These are phyloP conservation scores for Glycine soja DNA, from an alignment of 306 rosid species.

Conservation along the genomic window DNA sequence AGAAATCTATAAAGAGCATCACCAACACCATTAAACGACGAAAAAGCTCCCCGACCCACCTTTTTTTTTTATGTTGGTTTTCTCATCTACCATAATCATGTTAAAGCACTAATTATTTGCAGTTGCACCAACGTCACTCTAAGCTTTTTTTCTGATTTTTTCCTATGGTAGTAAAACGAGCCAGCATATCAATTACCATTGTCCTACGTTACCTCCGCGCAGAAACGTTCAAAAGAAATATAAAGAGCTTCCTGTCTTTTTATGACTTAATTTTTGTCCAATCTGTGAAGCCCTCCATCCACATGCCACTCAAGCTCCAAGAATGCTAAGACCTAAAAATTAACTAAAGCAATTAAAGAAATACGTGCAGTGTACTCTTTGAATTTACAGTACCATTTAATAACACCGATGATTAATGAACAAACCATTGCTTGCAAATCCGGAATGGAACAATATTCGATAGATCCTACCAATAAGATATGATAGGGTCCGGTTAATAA, in stretches of 20 bases:
- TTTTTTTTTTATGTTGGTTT: background rate
- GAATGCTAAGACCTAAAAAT: background rate
- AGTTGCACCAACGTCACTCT: no score
- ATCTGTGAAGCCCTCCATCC: background rate
- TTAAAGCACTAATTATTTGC: background rate
- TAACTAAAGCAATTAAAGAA: background rate
- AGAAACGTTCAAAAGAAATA: background rate
- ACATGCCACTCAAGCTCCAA: background rate
- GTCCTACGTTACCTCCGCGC: slow-evolving; percentile 13
- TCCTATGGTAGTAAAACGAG: background rate
- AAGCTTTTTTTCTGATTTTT: background rate
- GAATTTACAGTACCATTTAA: no score
- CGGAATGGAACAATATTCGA: background rate
- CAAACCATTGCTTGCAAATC: slow-evolving; percentile 10
- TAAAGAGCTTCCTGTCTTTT: background rate
- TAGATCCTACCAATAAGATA: background rate
- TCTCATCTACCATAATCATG: background rate
- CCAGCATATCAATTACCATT: background rate
- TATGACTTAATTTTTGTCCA: slow-evolving; percentile 1
- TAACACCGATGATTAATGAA: background rate
- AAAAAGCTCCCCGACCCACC: no score
- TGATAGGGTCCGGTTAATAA: no score
- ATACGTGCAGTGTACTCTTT: background rate
- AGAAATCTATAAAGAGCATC: background rate
- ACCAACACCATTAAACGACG: background rate